These are phyloP conservation scores for Hygrocybe coccinea DNA, from an alignment of 768 basidiomycete species.

Conservation along the genomic window DNA sequence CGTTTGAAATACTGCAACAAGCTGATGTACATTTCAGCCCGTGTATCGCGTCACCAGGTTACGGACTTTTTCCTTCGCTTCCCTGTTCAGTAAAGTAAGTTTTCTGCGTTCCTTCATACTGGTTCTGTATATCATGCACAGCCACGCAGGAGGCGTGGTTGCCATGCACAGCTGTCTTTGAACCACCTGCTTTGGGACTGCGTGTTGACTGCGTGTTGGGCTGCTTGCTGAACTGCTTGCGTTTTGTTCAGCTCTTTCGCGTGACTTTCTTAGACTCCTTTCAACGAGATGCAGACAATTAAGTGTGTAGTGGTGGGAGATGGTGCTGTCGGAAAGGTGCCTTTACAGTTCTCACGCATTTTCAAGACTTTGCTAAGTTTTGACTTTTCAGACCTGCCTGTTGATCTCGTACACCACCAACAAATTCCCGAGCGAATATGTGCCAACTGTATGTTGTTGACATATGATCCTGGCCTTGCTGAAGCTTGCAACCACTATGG, in stretches of 20 bases:
- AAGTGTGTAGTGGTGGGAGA: conserved; percentile 98
- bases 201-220: not conserved
- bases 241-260: not conserved
- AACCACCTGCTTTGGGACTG: not conserved
- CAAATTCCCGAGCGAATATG: conserved; percentile 99
- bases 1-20: not conserved
- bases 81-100: conserved; percentile 8
- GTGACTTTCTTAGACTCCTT: conserved; percentile 11
- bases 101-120: not conserved
- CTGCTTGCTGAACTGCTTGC: conserved; percentile 13
- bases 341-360: conserved; percentile 28
- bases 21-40: not conserved
- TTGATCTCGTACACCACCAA: conserved; percentile 97
- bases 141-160: conserved; percentile 39
- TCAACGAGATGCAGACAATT: conserved; percentile 81
- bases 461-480: conserved; percentile 15
- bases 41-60: not conserved
- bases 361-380: conserved; percentile 2
- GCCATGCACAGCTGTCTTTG: conserved; percentile 28
- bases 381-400: conserved; percentile 75
- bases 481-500: conserved; percentile 17
- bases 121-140: not conserved
- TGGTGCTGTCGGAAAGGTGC: conserved; percentile 95
- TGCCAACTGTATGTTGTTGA: conserved; percentile 76
- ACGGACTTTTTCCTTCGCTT: not conserved